Evolutionary conservation across 768 basidiomycete species (phyloP), one percentile per base, ranked within the genome.

Genomic region (Naganishia kalamii): DNA sequence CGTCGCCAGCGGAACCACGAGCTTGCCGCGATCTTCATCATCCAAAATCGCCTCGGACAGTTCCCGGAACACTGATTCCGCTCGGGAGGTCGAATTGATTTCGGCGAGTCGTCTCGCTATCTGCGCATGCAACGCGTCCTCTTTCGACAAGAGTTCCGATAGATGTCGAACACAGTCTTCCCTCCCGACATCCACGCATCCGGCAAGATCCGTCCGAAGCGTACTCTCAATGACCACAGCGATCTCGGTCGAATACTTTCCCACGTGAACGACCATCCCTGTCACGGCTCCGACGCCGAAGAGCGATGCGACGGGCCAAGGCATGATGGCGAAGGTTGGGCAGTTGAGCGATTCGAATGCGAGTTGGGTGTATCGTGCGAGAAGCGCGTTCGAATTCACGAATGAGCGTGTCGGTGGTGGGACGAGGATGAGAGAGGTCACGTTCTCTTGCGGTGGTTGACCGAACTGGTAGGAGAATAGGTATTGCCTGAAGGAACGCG

Each of bases 261-360:
- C 75, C 29, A 75, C 50, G 48, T 77, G 73, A 4, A 77, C 52
- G 47, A 72, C 62, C 27, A 77, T 62, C 23, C 76, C 76, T 10
- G 68, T 72, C 33, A 73, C 71, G 7, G 70, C 64, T 7, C 73
- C 73, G 4, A 77, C 70, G 1, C 73, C 76, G 62, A 69, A 75
- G 3, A 75, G 63, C 1, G 73, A 60, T 0, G 76, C 76, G 8
- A 75, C 66, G 0, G 74, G 70, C 23, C 68, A 62, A 37, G 73
- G 71, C 13, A 77, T 60, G 21, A 75, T 48, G 27, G 70, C 68
- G 51, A 77, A 68, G 25, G 68, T 70, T 2, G 76, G 72, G 23
- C 70, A 69, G 61, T 77, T 77, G 43, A 77, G 70, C 1, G 43
- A 33, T 64, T 77, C 76, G 65, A 77, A 77, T 0, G 73, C 70